phyloP scores from a whole-genome alignment of 257 asterid genomes.

The Solanum neorickii region DNA sequence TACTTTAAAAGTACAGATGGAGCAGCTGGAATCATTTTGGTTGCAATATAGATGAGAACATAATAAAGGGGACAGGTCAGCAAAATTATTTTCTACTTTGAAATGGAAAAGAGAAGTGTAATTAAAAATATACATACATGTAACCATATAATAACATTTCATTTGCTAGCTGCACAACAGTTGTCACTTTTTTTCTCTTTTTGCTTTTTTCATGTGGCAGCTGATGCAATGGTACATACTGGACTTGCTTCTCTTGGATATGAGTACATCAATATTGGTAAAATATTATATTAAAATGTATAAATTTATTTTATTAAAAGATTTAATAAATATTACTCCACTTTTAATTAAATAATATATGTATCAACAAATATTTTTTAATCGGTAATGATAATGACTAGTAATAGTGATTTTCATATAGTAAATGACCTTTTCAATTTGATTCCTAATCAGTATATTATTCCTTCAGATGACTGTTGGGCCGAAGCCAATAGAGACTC shows the following conservation, averaged over 20 bases:
- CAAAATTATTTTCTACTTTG: neutral
- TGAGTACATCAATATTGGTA: slow-evolving; percentile 58
- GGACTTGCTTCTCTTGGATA: slow-evolving; percentile 74
- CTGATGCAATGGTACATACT: slow-evolving; percentile 68
- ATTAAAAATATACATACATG: neutral
- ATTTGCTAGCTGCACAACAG: neutral
- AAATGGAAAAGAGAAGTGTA: neutral
- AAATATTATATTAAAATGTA: neutral
- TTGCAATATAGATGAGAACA: slow-evolving; percentile 55
- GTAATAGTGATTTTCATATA: neutral
- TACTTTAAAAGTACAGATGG: slow-evolving; percentile 42
- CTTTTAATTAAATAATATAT: neutral
- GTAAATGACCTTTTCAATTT: neutral
- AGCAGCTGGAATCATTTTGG: slow-evolving; percentile 93
- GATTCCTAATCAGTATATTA: neutral
- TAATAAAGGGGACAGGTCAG: slow-evolving; percentile 69
- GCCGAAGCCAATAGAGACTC: slow-evolving; percentile 76
- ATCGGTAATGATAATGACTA: neutral
- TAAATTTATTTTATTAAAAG: neutral
- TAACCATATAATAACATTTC: neutral
- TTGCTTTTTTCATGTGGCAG: slow-evolving; percentile 14
- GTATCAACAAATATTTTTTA: neutral
- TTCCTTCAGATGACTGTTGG: slow-evolving; percentile 85
- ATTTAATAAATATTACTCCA: neutral
- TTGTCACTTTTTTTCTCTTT: neutral